Evolutionary conservation across 345 rosid genomes (phyloP).

Genomic region (sweet orange (Citrus sinensis)): DVS_A1.0 CM039166.1:26155001-26155500

Average conservation of each 20-base stretch:
- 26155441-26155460: constrained; percentile 91
- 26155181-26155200: neutral
- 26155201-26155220: neutral
- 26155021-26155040: neutral
- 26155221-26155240: neutral
- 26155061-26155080: neutral
- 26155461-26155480: constrained; percentile 80
- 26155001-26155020: neutral
- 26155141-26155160: neutral
- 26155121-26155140: neutral
- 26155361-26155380: constrained; percentile 80
- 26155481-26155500: constrained; percentile 66
- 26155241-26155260: neutral
- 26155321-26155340: neutral
- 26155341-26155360: neutral
- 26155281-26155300: neutral
- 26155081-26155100: neutral
- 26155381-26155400: constrained; percentile 91
- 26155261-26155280: neutral
- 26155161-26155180: neutral
- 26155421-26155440: constrained; percentile 92
- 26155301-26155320: neutral
- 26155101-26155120: neutral
- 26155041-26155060: neutral
- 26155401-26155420: constrained; percentile 99